These are phyloP conservation scores for Silene noctiflora DNA, from an alignment of 179 eudicot genomes.

Conservation along the genomic window DNA sequence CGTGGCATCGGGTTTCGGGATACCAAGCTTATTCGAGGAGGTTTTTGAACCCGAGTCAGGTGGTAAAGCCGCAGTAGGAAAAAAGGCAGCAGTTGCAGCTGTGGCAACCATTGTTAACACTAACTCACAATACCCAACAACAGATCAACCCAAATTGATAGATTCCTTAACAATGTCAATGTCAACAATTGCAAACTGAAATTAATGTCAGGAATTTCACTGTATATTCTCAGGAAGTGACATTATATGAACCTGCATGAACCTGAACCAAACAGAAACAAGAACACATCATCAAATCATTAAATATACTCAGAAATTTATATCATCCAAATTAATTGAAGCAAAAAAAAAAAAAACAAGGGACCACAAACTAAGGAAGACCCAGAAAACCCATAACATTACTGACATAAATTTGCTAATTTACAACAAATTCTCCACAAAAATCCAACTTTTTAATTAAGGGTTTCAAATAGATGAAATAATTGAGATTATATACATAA, in stretches of 20 bases:
- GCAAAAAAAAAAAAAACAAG: neutral
- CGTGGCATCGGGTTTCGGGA: conserved; percentile 45
- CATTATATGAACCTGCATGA: conserved; percentile 17
- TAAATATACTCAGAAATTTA: neutral
- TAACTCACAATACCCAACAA: conserved; percentile 30
- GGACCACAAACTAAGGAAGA: neutral
- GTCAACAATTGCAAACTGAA: conserved; percentile 3
- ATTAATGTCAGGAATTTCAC: conserved; percentile 11
- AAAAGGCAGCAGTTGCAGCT: conserved; percentile 63
- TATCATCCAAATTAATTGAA: neutral
- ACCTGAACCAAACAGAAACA: conserved; percentile 24
- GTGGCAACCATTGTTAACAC: conserved; percentile 66
- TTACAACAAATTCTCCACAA: neutral
- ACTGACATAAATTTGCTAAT: neutral
- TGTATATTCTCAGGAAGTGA: conserved; percentile 6
- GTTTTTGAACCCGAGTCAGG: conserved; percentile 51
- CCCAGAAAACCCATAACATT: neutral
- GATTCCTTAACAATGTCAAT: conserved; percentile 11
- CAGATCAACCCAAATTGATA: conserved; percentile 15
- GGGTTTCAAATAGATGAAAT: neutral
- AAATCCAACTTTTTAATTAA: neutral
- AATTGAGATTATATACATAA: neutral
- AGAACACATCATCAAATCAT: neutral
- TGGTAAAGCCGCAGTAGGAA: conserved; percentile 46
- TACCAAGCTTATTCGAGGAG: conserved; percentile 30